Percentiles rank a stretch among this genome's conserved stretches.
Evolutionary conservation across 352 stramenopile species (phyloP).

Genomic region (Globisporangium middletonii): DNA sequence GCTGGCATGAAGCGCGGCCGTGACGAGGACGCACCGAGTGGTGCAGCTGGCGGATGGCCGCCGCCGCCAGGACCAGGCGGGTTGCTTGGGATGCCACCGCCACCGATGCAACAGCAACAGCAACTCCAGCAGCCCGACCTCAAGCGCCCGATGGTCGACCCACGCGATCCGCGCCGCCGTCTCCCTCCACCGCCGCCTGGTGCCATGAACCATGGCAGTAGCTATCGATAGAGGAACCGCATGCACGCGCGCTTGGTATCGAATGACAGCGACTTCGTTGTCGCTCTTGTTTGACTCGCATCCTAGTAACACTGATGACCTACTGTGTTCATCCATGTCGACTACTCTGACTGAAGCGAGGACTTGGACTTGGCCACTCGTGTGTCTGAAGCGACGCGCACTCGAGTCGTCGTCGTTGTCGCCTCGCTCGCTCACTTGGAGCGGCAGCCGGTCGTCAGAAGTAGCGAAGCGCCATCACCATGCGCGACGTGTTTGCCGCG

Average conservation of each 20-base stretch:
- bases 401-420: too few relatives aligned
- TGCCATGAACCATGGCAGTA: constrained; percentile 1
- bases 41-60: constrained; percentile 4
- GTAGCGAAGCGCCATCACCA: constrained; percentile 20
- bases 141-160: constrained; percentile 9
- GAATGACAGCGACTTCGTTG: too few relatives aligned
- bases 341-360: too few relatives aligned
- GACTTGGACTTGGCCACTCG: too few relatives aligned
- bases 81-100: constrained; percentile 5
- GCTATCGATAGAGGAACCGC: neutral
- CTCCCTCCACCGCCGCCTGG: neutral
- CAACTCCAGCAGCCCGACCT: constrained; percentile 7
- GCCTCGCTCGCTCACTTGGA: too few relatives aligned
- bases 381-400: too few relatives aligned
- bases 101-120: neutral
- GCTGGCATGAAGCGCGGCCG: constrained; percentile 12
- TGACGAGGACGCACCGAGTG: constrained; percentile 4
- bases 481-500: constrained; percentile 38
- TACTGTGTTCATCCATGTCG: too few relatives aligned
- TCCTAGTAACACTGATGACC: too few relatives aligned
- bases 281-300: too few relatives aligned
- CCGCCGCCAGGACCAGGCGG: constrained; percentile 8
- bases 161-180: constrained; percentile 10
- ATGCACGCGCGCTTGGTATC: neutral
- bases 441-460: neutral